phyloP scores from a whole-genome alignment of 1,284 basidiomycete genomes.

The Tilletia horrida region DNA sequence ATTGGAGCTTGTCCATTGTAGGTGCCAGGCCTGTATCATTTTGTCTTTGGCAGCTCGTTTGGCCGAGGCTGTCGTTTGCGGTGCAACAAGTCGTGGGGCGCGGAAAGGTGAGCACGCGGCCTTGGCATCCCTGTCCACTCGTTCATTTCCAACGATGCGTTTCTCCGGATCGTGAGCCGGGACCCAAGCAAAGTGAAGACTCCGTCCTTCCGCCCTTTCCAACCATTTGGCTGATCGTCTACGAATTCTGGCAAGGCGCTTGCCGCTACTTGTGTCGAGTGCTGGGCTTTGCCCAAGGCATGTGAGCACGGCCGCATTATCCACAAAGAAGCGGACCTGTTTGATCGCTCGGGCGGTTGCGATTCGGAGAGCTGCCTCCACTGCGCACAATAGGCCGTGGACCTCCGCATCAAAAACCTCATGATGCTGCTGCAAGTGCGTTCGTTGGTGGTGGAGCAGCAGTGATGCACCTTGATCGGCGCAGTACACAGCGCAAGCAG shows the following conservation, averaged over 20 bases:
- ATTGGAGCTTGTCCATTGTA: background rate
- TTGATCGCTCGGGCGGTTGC: background rate
- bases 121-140: background rate
- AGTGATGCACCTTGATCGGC: background rate
- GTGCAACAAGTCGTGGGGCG: background rate
- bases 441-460: too few relatives aligned
- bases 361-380: background rate
- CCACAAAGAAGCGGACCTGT: background rate
- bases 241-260: background rate
- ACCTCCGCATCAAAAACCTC: conserved; percentile 17
- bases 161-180: background rate
- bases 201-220: background rate
- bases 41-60: background rate
- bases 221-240: background rate
- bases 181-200: background rate
- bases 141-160: background rate
- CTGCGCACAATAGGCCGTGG: background rate
- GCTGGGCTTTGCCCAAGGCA: background rate
- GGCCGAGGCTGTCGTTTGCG: background rate
- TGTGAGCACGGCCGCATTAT: background rate
- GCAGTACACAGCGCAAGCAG: background rate
- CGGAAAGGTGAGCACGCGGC: background rate
- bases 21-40: background rate
- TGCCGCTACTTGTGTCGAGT: background rate
- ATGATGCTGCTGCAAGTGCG: background rate